Evolutionary conservation across 352 stramenopile species (phyloP).

Genomic region (Pythium oligandrum): DNA sequence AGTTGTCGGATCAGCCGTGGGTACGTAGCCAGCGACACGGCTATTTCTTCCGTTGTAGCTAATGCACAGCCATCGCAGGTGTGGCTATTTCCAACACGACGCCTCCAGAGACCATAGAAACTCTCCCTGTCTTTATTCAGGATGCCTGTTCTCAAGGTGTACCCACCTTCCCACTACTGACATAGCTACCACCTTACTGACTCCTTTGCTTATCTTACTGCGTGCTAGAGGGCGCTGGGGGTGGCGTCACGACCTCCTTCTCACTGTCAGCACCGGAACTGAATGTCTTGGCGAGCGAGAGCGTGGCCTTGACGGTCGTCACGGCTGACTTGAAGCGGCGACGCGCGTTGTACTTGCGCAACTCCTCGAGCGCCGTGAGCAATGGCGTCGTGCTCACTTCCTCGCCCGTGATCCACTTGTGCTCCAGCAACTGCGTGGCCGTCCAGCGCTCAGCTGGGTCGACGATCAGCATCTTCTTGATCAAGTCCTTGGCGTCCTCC

Average conservation of each 20-base stretch:
- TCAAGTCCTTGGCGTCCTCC: conserved; percentile 78
- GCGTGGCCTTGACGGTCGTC: conserved; percentile 84
- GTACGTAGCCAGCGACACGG: too few species aligned
- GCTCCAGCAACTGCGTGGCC: conserved; percentile 57
- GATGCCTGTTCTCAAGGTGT: too few species aligned
- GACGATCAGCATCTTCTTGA: conserved; percentile 83
- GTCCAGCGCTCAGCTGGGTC: conserved; percentile 79
- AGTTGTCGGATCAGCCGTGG: too few species aligned
- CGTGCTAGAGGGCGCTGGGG: conserved; percentile 8
- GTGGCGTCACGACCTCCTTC: conserved; percentile 32
- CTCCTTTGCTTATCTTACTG: background rate
- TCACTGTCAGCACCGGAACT: conserved; percentile 27
- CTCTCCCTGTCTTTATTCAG: too few species aligned
- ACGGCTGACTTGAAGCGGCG: conserved; percentile 93
- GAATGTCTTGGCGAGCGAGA: conserved; percentile 71
- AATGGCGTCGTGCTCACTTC: conserved; percentile 70
- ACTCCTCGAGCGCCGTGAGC: conserved; percentile 80
- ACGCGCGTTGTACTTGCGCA: conserved; percentile 92
- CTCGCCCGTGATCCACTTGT: conserved; percentile 87
- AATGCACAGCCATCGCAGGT: too few species aligned
- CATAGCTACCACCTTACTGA: too few species aligned
- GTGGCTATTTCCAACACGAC: too few species aligned
- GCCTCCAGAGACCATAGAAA: too few species aligned
- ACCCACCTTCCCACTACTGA: too few species aligned
- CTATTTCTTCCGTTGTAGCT: too few species aligned